Evolutionary conservation across 352 stramenopile genomes (phyloP).

Genomic region (Pseudoperonospora humuli): DNA sequence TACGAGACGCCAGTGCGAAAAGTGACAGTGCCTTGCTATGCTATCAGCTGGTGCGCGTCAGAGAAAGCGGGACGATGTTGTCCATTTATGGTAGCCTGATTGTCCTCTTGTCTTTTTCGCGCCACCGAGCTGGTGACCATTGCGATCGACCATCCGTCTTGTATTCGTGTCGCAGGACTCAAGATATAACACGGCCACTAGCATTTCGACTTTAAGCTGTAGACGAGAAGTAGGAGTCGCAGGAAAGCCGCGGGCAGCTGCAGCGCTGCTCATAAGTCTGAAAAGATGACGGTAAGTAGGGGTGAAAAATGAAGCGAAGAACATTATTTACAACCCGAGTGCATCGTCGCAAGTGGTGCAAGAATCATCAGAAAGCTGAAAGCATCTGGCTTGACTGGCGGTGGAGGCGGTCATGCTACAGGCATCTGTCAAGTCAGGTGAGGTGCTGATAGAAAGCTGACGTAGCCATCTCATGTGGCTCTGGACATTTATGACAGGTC

Average conservation of each 20-base stretch:
- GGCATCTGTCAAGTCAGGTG: no score
- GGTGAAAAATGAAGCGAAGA: neutral
- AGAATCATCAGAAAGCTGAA: neutral
- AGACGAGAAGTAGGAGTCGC: neutral
- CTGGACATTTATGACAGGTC: neutral
- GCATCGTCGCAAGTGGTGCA: neutral
- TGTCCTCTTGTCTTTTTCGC: conserved; percentile 14
- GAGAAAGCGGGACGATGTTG: conserved; percentile 17
- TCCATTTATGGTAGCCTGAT: neutral
- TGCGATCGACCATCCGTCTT: conserved; percentile 3
- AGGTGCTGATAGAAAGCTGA: neutral
- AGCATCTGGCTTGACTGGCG: neutral
- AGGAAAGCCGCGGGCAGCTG: conserved; percentile 11
- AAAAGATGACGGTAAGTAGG: neutral
- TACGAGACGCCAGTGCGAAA: conserved; percentile 3
- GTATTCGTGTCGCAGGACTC: conserved; percentile 7
- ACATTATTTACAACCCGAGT: neutral
- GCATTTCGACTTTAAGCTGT: conserved; percentile 13
- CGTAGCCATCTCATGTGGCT: neutral
- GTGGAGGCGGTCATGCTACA: no score
- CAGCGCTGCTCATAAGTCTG: conserved; percentile 2
- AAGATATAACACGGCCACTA: conserved; percentile 4
- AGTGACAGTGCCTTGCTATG: neutral
- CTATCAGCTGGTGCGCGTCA: neutral
- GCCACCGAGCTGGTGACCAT: conserved; percentile 1